These are phyloP conservation scores for Verticillium longisporum DNA, from an alignment of 2,329 filamentous ascomycete species.

Conservation along the genomic window DNA sequence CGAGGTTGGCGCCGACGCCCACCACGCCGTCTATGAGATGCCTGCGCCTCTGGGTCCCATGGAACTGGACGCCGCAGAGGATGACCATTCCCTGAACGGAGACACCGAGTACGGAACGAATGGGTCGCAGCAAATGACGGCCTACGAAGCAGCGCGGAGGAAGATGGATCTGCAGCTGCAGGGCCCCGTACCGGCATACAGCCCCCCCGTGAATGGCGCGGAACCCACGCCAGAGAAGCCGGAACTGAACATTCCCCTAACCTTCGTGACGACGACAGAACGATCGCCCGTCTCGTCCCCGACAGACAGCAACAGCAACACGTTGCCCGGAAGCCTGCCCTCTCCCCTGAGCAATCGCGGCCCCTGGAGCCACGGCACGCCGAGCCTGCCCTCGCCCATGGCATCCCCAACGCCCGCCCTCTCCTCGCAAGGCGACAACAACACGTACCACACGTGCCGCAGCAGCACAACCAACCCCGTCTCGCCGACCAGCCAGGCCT, in stretches of 20 bases:
- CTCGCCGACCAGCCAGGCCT: slow-evolving; percentile 14
- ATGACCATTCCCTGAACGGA: slow-evolving; percentile 27
- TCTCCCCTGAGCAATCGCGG: slow-evolving; percentile 42
- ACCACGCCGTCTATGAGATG: slow-evolving; percentile 46
- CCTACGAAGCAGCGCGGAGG: slow-evolving; percentile 43
- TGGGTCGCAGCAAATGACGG: slow-evolving; percentile 29
- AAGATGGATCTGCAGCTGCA: slow-evolving; percentile 46
- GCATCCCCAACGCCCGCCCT: slow-evolving; percentile 11
- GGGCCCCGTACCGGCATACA: slow-evolving; percentile 42
- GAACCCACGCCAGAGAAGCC: slow-evolving; percentile 21
- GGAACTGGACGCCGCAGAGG: slow-evolving; percentile 39
- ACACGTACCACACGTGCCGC: slow-evolving; percentile 4
- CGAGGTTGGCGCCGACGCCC: slow-evolving; percentile 33
- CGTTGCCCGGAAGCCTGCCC: slow-evolving; percentile 33
- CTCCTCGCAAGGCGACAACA: slow-evolving; percentile 15
- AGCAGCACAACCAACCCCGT: slow-evolving; percentile 1
- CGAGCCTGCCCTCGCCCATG: slow-evolving; percentile 36
- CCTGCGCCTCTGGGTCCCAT: slow-evolving; percentile 37
- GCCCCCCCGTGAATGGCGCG: slow-evolving; percentile 26
- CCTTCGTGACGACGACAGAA: neutral
- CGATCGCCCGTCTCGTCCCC: slow-evolving; percentile 17
- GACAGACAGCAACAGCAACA: slow-evolving; percentile 26
- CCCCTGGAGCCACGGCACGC: slow-evolving; percentile 31
- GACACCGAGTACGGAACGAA: slow-evolving; percentile 34
- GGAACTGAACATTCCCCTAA: slow-evolving; percentile 12